Conservation (phyloP, 1,284 basidiomycete species). For the Malassezia nana region DNA sequence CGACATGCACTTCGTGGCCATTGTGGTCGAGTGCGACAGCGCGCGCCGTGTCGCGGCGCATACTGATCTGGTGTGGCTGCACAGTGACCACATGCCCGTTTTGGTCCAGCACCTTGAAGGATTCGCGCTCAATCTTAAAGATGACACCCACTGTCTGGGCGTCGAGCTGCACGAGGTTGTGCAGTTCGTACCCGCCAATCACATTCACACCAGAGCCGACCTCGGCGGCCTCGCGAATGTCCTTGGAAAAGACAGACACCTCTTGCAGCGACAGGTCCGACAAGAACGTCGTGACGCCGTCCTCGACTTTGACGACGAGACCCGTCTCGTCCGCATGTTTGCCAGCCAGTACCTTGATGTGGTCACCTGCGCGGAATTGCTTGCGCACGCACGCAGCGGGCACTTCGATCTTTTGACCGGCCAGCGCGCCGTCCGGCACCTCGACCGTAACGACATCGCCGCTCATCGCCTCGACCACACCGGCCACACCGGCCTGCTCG, state of each 20-base stretch:
- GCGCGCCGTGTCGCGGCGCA: slow-evolving; percentile 70
- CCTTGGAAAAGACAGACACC: slow-evolving; percentile 93
- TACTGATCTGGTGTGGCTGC: slow-evolving; percentile 81
- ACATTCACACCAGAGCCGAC: slow-evolving; percentile 79
- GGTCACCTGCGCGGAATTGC: slow-evolving; percentile 89
- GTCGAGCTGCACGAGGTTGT: slow-evolving; percentile 92
- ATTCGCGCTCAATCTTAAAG: slow-evolving; percentile 89
- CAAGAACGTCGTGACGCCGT: slow-evolving; percentile 82
- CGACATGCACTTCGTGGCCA: slow-evolving; percentile 63
- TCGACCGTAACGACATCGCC: slow-evolving; percentile 79
- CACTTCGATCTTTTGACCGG: slow-evolving; percentile 70
- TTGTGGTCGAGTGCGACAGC: slow-evolving; percentile 83
- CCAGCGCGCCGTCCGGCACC: slow-evolving; percentile 64
- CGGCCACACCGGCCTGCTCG: slow-evolving; percentile 83
- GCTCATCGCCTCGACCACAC: slow-evolving; percentile 77
- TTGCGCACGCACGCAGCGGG: slow-evolving; percentile 82
- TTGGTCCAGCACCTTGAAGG: slow-evolving; percentile 91
- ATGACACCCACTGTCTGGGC: slow-evolving; percentile 89
- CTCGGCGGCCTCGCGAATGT: slow-evolving; percentile 91
- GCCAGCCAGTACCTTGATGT: slow-evolving; percentile 94
- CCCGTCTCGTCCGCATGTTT: slow-evolving; percentile 92
- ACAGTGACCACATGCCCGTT: slow-evolving; percentile 71
- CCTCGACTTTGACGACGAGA: slow-evolving; percentile 74
- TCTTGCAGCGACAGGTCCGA: slow-evolving; percentile 96
- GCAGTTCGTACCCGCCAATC: slow-evolving; percentile 84